phyloP scores from a whole-genome alignment of 768 basidiomycete species.

The Termitomyces sp. region DNA sequence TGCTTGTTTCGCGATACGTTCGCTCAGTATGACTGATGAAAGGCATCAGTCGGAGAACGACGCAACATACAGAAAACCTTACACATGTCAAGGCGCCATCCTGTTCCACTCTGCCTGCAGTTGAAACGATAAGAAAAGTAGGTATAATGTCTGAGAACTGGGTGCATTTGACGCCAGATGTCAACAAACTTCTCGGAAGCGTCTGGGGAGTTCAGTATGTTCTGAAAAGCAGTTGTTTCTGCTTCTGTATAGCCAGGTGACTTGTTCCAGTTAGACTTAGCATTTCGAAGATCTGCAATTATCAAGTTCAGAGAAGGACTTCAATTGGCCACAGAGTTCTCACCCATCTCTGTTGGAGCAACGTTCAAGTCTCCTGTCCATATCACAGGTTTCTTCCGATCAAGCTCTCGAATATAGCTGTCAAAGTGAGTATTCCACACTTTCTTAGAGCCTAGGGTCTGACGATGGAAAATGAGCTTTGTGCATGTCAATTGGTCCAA shows the following conservation, averaged over 20 bases:
- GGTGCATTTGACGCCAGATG: slow-evolving; percentile 72
- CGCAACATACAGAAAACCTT: slow-evolving; percentile 12
- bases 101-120: slow-evolving; percentile 72
- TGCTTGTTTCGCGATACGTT: slow-evolving; percentile 56
- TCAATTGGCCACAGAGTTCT: background rate
- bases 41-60: background rate
- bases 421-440: slow-evolving; percentile 79
- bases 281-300: slow-evolving; percentile 56
- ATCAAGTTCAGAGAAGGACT: background rate
- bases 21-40: slow-evolving; percentile 64
- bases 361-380: slow-evolving; percentile 90
- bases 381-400: slow-evolving; percentile 77
- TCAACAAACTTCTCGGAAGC: slow-evolving; percentile 56
- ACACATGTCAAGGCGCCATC: slow-evolving; percentile 90
- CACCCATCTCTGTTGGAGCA: slow-evolving; percentile 72
- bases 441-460: slow-evolving; percentile 76
- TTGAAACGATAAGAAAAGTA: slow-evolving; percentile 85
- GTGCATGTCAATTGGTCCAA: background rate
- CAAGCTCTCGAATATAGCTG: slow-evolving; percentile 62
- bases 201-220: slow-evolving; percentile 53
- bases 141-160: slow-evolving; percentile 66
- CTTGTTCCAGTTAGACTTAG: slow-evolving; percentile 82
- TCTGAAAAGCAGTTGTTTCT: slow-evolving; percentile 71
- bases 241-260: slow-evolving; percentile 79
- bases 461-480: background rate